Percentiles rank a stretch among this genome's conserved stretches.
Conservation (phyloP, 352 stramenopile genomes). For the Phytophthora pistaciae region DNA sequence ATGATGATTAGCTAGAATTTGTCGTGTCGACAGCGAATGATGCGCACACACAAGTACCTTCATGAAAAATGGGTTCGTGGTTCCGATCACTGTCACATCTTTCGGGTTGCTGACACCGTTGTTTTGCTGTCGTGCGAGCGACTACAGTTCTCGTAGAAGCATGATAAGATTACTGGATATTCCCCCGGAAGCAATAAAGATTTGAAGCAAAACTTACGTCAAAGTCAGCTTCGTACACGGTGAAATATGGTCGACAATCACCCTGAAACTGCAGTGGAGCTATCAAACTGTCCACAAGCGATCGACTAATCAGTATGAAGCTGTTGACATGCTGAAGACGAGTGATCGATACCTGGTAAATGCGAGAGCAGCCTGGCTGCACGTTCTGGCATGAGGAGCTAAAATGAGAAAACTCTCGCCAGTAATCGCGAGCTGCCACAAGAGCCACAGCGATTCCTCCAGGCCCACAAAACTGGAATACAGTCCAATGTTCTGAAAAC, state of each 20-base stretch:
- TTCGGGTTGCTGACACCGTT: constrained; percentile 53
- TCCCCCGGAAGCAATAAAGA: neutral
- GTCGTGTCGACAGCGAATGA: too few species aligned
- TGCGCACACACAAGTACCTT: constrained; percentile 51
- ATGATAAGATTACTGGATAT: constrained; percentile 11
- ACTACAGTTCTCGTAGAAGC: constrained; percentile 29
- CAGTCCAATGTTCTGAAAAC: constrained; percentile 71
- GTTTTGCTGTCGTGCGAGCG: constrained; percentile 66
- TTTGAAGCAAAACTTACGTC: constrained; percentile 52
- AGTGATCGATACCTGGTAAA: constrained; percentile 69
- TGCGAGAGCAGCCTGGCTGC: constrained; percentile 82
- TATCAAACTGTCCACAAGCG: constrained; percentile 65
- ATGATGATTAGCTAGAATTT: neutral
- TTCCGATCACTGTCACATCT: constrained; percentile 75
- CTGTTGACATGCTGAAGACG: neutral
- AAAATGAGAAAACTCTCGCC: constrained; percentile 85
- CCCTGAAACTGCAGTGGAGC: constrained; percentile 80
- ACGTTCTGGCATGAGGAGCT: constrained; percentile 80
- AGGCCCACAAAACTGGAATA: constrained; percentile 88
- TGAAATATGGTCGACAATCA: constrained; percentile 89
- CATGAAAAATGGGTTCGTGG: constrained; percentile 91
- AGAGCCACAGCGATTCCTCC: constrained; percentile 75
- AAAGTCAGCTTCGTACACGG: constrained; percentile 89
- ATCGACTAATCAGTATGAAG: constrained; percentile 4
- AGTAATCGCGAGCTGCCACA: constrained; percentile 90